These are phyloP conservation scores for Blastomyces percursus DNA, from an alignment of 2,329 filamentous ascomycete genomes.

Conservation along the genomic window DNA sequence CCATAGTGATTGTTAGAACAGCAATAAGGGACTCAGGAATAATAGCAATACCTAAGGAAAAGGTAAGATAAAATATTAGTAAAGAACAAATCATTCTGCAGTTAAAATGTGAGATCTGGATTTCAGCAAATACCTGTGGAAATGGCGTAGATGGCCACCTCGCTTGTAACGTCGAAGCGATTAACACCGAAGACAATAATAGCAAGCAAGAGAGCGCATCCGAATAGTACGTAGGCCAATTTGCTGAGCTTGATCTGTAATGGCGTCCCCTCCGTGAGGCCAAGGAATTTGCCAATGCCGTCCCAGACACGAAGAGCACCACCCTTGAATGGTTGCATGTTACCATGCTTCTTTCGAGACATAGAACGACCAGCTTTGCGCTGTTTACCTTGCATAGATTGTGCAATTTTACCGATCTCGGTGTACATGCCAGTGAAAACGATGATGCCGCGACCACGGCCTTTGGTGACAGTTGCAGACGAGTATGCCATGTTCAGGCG, in stretches of 20 bases:
- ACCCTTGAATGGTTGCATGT: conserved; percentile 40
- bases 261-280: conserved; percentile 62
- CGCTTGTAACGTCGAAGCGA: conserved; percentile 44
- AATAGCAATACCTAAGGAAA: conserved; percentile 40
- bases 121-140: conserved; percentile 34
- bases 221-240: conserved; percentile 71
- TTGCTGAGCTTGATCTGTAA: conserved; percentile 77
- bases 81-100: background rate
- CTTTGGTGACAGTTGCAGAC: conserved; percentile 49
- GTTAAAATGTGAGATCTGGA: background rate
- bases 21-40: conserved; percentile 55
- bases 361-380: conserved; percentile 32
- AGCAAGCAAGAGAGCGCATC: conserved; percentile 52
- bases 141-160: conserved; percentile 50
- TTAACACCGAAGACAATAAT: conserved; percentile 54
- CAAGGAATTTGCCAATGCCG: conserved; percentile 44
- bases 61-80: conserved; percentile 13
- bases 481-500: conserved; percentile 51
- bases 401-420: conserved; percentile 51
- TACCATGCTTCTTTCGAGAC: conserved; percentile 37
- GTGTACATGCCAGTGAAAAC: conserved; percentile 51
- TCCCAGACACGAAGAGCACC: conserved; percentile 39
- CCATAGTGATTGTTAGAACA: conserved; percentile 52
- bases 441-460: conserved; percentile 48
- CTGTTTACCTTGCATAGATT: conserved; percentile 44